Percentiles rank a stretch among this genome's conserved stretches.
Conservation (phyloP, 192 early-diverging fungal genomes). For the Coemansia sp. region DNA sequence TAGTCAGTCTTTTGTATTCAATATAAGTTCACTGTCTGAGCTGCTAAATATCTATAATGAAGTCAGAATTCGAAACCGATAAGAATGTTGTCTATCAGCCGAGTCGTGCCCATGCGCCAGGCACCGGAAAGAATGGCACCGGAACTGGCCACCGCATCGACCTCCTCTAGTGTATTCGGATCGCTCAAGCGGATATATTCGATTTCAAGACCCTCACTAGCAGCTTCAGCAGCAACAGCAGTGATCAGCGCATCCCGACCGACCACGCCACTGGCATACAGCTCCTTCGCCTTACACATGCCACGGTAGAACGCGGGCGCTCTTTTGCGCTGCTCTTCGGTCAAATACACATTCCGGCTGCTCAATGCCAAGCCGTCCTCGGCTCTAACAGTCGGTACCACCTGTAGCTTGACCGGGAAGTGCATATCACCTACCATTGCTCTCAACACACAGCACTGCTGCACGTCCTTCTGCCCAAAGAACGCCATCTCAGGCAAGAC, state of each 20-base stretch:
- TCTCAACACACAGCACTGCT: conserved; percentile 83
- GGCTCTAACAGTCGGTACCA: conserved; percentile 71
- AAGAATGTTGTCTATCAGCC: conserved; percentile 92
- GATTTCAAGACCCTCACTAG: conserved; percentile 55
- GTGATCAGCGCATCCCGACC: conserved; percentile 49
- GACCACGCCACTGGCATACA: conserved; percentile 41
- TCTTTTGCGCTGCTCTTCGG: conserved; percentile 60
- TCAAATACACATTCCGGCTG: conserved; percentile 85
- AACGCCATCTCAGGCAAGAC: conserved; percentile 76
- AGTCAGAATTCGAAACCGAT: conserved; percentile 58
- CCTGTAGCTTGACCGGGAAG: conserved; percentile 69
- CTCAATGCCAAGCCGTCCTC: conserved; percentile 86
- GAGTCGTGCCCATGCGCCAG: conserved; percentile 78
- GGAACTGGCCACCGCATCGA: conserved; percentile 45
- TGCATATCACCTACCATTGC: conserved; percentile 83
- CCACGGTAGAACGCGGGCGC: conserved; percentile 76
- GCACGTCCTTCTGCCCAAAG: conserved; percentile 98
- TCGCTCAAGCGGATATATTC: conserved; percentile 86
- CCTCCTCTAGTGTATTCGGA: conserved; percentile 63
- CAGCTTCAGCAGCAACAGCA: conserved; percentile 42
- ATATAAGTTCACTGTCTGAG: too few relatives aligned
- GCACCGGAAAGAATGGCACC: conserved; percentile 84
- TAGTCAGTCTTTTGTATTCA: too few relatives aligned
- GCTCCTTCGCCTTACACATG: conserved; percentile 54
- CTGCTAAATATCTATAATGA: too few relatives aligned